phyloP scores from a whole-genome alignment of 177 flowering plant species.

The Vitis hybrid region DNA sequence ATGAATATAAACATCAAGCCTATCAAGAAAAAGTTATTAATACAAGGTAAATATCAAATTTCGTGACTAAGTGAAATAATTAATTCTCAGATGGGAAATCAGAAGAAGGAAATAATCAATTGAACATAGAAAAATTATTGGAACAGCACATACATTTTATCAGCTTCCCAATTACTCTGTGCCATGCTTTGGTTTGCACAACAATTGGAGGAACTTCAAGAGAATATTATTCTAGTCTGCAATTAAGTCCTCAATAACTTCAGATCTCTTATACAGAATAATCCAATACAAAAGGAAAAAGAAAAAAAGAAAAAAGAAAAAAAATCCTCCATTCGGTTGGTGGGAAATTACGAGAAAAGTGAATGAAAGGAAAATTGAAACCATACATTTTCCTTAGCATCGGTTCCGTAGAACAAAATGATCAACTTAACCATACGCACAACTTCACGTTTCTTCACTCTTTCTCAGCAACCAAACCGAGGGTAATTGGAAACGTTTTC shows the following conservation, averaged over 20 bases:
- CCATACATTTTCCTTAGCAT: no score
- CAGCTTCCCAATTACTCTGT: conserved; percentile 49
- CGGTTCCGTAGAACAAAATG: no score
- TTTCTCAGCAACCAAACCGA: conserved; percentile 15
- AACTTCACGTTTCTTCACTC: not conserved
- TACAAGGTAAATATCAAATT: not conserved
- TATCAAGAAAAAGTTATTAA: conserved; percentile 16
- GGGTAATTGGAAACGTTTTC: not conserved
- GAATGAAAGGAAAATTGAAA: no score
- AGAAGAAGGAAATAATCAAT: not conserved
- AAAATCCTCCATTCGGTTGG: not conserved
- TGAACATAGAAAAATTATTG: not conserved
- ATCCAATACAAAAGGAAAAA: not conserved
- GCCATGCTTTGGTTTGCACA: conserved; percentile 20
- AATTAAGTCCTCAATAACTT: not conserved
- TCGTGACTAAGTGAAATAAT: not conserved
- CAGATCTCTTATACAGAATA: not conserved
- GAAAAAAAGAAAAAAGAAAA: not conserved
- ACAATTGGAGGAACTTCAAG: conserved; percentile 8
- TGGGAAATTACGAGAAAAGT: no score
- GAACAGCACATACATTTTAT: conserved; percentile 34
- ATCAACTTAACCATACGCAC: not conserved
- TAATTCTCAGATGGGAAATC: not conserved
- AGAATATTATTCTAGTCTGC: conserved; percentile 14
- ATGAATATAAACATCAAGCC: conserved; percentile 96